A percentile compares a stretch with the other conserved stretches of the same genome.
Conservation (phyloP, 345 rosid genomes). For the Citrus australasica region DNA sequence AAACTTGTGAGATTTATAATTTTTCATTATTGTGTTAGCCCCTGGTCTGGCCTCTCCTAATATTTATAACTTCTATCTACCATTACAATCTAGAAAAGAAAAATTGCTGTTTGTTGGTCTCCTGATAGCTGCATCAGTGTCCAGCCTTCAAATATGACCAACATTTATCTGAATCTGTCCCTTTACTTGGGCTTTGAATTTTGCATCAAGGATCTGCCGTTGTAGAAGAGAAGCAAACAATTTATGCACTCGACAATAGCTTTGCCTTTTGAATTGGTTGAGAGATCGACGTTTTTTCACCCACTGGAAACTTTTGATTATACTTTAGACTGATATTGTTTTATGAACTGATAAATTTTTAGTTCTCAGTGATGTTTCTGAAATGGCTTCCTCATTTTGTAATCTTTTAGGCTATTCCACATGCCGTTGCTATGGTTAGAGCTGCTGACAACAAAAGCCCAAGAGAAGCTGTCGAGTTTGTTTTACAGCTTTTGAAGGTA, state of each 20-base stretch:
- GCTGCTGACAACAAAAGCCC: slow-evolving; percentile 88
- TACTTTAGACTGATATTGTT: neutral
- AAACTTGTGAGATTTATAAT: neutral
- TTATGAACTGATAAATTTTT: neutral
- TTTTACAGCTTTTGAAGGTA: slow-evolving; percentile 94
- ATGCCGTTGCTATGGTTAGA: slow-evolving; percentile 85
- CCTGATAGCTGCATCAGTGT: neutral
- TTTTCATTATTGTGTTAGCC: neutral
- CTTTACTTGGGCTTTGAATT: neutral
- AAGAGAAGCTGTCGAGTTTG: slow-evolving; percentile 94
- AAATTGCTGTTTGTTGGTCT: neutral
- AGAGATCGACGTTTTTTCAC: neutral
- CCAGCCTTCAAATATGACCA: neutral
- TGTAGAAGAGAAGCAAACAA: neutral
- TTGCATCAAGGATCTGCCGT: neutral
- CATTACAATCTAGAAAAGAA: neutral
- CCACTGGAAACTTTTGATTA: neutral
- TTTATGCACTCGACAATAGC: neutral
- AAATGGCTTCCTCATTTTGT: slow-evolving; percentile 9
- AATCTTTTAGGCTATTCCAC: slow-evolving; percentile 76
- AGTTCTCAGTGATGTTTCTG: neutral
- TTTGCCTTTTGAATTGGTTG: neutral
- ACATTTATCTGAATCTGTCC: neutral
- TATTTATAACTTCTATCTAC: neutral
- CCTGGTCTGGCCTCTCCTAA: neutral